Conservation (phyloP, 208 protist genomes). For the Angomonas deanei region DNA sequence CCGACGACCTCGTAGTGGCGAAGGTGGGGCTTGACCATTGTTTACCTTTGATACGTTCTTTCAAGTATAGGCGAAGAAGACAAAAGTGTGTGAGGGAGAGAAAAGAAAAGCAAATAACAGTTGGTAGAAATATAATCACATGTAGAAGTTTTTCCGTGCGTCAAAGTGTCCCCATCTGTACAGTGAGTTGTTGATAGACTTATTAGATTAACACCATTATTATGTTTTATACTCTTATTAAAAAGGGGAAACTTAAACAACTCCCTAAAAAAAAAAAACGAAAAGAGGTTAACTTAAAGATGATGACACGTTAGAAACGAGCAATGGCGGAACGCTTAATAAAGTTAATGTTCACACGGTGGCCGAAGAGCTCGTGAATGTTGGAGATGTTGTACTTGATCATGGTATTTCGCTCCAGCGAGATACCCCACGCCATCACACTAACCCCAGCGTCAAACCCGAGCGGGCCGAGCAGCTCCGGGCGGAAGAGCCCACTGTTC, state of each 20-base stretch:
- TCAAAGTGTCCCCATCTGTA: no score
- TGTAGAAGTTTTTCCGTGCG: no score
- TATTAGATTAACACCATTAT: no score
- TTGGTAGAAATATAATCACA: background rate
- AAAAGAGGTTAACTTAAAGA: background rate
- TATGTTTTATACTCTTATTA: background rate
- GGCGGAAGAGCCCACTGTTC: constrained; percentile 98
- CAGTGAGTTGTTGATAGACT: no score
- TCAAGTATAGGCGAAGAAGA: no score
- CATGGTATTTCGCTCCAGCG: constrained; percentile 99
- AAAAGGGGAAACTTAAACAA: constrained; percentile 2
- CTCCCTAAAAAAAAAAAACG: constrained; percentile 2
- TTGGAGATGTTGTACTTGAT: constrained; percentile 98
- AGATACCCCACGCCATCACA: constrained; percentile 99
- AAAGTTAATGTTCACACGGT: constrained; percentile 85
- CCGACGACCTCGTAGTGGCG: constrained; percentile 95
- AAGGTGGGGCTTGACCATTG: constrained; percentile 84
- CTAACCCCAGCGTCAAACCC: constrained; percentile 95
- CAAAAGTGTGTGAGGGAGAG: background rate
- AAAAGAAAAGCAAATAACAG: background rate
- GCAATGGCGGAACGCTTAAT: constrained; percentile 84
- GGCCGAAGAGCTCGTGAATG: constrained; percentile 99
- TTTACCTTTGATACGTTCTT: constrained; percentile 36
- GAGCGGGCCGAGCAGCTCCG: constrained; percentile 99
- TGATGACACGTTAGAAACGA: constrained; percentile 54